Conservation (phyloP, 305 asterid species). For the Fraxinus angustifolia region DNA sequence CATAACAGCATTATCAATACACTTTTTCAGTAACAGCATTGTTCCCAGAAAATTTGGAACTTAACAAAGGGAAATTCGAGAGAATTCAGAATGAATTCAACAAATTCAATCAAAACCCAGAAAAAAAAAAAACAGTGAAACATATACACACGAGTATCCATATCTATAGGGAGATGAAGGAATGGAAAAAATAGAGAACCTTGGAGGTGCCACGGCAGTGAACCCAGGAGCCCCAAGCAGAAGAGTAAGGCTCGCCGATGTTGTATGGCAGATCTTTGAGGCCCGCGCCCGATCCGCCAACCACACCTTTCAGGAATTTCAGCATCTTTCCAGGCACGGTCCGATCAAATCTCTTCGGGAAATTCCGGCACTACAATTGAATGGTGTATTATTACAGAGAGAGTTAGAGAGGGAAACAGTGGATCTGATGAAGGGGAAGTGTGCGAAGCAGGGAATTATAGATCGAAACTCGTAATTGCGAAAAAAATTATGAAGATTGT, state of each 20-base stretch:
- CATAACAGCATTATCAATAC: neutral
- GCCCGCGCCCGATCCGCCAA: constrained; percentile 90
- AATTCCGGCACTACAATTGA: neutral
- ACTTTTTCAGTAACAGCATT: constrained; percentile 9
- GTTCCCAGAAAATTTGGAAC: constrained; percentile 21
- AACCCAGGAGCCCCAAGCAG: constrained; percentile 98
- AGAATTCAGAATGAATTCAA: constrained; percentile 11
- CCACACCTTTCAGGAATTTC: constrained; percentile 91
- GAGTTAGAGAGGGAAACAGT: constrained; percentile 2
- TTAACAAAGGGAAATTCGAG: constrained; percentile 11
- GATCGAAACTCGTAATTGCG: neutral
- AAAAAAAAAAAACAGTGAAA: constrained; percentile 11
- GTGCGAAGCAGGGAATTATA: neutral
- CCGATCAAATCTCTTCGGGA: constrained; percentile 12
- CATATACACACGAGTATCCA: neutral
- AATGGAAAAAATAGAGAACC: constrained; percentile 35
- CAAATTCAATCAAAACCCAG: constrained; percentile 8
- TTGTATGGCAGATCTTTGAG: constrained; percentile 92
- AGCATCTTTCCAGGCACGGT: constrained; percentile 51
- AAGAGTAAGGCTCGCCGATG: constrained; percentile 93
- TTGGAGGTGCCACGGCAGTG: constrained; percentile 91
- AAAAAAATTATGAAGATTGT: neutral
- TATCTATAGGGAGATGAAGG: neutral
- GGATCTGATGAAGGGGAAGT: constrained; percentile 19
- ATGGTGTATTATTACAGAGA: neutral